phyloP scores from a whole-genome alignment of 1,139 yeast genomes.

The Suhomyces guaymorum region DNA sequence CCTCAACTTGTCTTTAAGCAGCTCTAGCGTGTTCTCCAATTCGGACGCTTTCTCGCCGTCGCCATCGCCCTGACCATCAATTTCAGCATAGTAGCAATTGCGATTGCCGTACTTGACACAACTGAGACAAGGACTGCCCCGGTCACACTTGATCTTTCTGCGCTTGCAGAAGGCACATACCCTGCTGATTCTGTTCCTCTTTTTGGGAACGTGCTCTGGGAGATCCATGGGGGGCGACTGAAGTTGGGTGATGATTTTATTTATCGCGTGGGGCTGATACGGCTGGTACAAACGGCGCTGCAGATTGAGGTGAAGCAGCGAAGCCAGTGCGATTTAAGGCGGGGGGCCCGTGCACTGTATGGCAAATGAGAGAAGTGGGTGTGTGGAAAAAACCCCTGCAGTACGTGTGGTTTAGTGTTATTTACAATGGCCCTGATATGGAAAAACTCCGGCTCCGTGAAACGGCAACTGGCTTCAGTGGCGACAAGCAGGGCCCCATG shows the following conservation, averaged over 20 bases:
- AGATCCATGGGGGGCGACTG: slow-evolving; percentile 2
- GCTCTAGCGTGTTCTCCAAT: slow-evolving; percentile 7
- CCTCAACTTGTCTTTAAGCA: slow-evolving; percentile 20
- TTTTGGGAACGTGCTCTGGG: slow-evolving; percentile 11
- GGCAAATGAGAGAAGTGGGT: too few relatives aligned
- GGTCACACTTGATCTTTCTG: slow-evolving; percentile 46
- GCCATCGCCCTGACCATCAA: slow-evolving; percentile 3
- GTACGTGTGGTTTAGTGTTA: too few relatives aligned
- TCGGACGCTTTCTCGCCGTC: slow-evolving; percentile 5
- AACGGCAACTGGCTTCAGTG: too few relatives aligned
- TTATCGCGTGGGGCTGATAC: slow-evolving; percentile 1
- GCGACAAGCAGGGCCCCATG: too few relatives aligned
- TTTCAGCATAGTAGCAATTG: slow-evolving; percentile 22
- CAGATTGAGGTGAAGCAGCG: too few relatives aligned
- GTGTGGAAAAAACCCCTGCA: too few relatives aligned
- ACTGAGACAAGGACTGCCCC: slow-evolving; percentile 42
- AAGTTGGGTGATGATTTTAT: neutral
- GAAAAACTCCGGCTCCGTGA: too few relatives aligned
- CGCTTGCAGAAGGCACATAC: slow-evolving; percentile 45
- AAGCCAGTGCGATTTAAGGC: too few relatives aligned
- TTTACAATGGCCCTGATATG: too few relatives aligned
- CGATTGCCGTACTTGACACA: slow-evolving; percentile 36
- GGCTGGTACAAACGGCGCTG: slow-evolving; percentile 5
- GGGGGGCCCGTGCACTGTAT: too few relatives aligned
- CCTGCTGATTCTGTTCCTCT: slow-evolving; percentile 36